Conservation (phyloP, 1,139 yeast genomes). For the Saccharomyces uvarum region DNA sequence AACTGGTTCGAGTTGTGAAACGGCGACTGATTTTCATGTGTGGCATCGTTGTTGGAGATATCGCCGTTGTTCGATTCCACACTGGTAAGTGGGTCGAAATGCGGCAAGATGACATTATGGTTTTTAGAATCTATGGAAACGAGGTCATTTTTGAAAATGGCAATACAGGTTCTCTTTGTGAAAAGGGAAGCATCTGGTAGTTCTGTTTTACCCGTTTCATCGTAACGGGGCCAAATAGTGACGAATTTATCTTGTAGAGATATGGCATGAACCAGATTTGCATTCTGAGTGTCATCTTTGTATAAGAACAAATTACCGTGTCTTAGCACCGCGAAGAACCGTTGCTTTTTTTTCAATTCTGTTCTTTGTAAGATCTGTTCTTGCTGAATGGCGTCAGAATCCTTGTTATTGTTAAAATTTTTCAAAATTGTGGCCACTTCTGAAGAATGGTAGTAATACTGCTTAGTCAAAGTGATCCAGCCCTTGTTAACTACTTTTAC, state of each 20-base stretch:
- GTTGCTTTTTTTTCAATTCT: slow-evolving; percentile 41
- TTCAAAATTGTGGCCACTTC: slow-evolving; percentile 52
- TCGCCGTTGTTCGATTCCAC: slow-evolving; percentile 1
- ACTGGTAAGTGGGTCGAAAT: neutral
- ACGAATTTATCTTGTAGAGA: slow-evolving; percentile 65
- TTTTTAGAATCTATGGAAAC: slow-evolving; percentile 3
- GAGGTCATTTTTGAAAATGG: slow-evolving; percentile 44
- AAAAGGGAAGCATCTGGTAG: slow-evolving; percentile 68
- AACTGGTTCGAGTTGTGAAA: slow-evolving; percentile 32
- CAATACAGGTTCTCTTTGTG: slow-evolving; percentile 71
- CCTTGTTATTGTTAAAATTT: slow-evolving; percentile 13
- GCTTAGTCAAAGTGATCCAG: slow-evolving; percentile 78
- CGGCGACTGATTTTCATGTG: neutral
- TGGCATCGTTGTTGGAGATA: neutral
- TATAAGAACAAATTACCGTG: slow-evolving; percentile 84
- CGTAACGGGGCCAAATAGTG: slow-evolving; percentile 73
- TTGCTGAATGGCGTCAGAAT: slow-evolving; percentile 10
- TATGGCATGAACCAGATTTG: slow-evolving; percentile 67
- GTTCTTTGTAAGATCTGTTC: slow-evolving; percentile 20
- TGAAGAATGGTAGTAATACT: slow-evolving; percentile 50
- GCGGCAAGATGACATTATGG: neutral
- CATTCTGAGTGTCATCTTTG: slow-evolving; percentile 45
- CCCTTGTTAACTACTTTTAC: slow-evolving; percentile 63
- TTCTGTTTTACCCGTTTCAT: slow-evolving; percentile 23
- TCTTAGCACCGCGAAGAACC: slow-evolving; percentile 60